Percentiles rank a stretch among this genome's conserved stretches.
phyloP scores from a whole-genome alignment of 768 basidiomycete species.

The Galerina marginata region DNA sequence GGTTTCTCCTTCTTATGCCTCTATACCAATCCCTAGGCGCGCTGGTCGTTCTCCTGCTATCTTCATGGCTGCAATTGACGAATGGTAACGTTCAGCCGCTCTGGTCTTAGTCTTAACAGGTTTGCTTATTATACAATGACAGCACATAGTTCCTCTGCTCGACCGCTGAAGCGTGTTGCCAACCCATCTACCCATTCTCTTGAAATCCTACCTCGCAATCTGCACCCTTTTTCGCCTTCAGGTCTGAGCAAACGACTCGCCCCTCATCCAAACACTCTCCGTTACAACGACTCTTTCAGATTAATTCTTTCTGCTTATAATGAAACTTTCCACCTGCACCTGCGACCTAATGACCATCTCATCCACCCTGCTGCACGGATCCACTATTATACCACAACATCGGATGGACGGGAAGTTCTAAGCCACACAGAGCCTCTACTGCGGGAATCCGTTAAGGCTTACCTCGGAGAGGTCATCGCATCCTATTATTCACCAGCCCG shows the following conservation, averaged over 20 bases:
- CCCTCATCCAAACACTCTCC: conserved; percentile 53
- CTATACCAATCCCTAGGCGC: conserved; percentile 35
- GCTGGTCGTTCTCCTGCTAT: conserved; percentile 52
- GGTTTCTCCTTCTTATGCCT: conserved; percentile 39
- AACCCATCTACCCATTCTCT: conserved; percentile 57
- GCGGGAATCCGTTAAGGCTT: conserved; percentile 67
- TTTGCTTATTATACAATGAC: conserved; percentile 10
- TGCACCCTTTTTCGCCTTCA: conserved; percentile 23
- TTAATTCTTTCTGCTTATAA: conserved; percentile 70
- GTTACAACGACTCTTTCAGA: conserved; percentile 73
- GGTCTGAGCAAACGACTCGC: conserved; percentile 39
- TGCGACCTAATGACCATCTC: conserved; percentile 79
- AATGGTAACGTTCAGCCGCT: conserved; percentile 33
- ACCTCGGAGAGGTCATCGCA: conserved; percentile 76
- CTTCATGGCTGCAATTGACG: conserved; percentile 36
- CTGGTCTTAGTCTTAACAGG: conserved; percentile 1
- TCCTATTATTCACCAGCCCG: conserved; percentile 55
- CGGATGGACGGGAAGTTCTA: conserved; percentile 56
- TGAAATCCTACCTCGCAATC: conserved; percentile 59
- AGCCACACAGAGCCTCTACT: conserved; percentile 65
- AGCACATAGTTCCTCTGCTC: conserved; percentile 55
- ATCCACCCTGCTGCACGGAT: conserved; percentile 80
- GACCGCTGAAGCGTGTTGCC: conserved; percentile 53
- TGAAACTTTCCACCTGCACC: conserved; percentile 71
- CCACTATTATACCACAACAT: conserved; percentile 59